phyloP scores from a whole-genome alignment of 495 filamentous ascomycete genomes.

The Chaetomium tenue region DNA sequence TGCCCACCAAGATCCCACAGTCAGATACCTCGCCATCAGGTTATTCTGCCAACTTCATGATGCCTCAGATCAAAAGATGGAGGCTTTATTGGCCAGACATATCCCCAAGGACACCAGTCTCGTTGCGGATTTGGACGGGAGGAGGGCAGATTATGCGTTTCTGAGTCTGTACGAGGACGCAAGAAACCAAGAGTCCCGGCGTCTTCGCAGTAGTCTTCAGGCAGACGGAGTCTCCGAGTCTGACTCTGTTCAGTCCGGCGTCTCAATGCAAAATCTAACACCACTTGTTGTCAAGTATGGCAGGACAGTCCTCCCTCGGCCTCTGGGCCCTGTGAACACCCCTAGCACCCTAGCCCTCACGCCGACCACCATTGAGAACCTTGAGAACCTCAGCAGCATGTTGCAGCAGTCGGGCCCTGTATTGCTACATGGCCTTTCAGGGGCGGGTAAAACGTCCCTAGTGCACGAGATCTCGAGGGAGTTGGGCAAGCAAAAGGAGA shows the following conservation, averaged over 20 bases:
- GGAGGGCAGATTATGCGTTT: conserved; percentile 77
- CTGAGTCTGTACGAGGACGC: conserved; percentile 76
- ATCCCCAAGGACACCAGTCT: conserved; percentile 58
- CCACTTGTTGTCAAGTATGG: conserved; percentile 50
- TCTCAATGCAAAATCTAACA: conserved; percentile 40
- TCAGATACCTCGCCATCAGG: conserved; percentile 79
- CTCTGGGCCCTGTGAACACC: conserved; percentile 50
- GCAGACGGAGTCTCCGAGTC: conserved; percentile 15
- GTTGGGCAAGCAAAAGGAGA: conserved; percentile 66
- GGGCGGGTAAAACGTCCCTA: conserved; percentile 84
- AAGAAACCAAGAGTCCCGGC: conserved; percentile 43
- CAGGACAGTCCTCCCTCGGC: conserved; percentile 65
- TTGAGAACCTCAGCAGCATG: conserved; percentile 62
- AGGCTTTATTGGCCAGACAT: conserved; percentile 65
- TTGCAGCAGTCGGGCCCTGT: conserved; percentile 67
- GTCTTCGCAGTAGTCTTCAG: conserved; percentile 42
- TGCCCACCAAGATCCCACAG: conserved; percentile 54
- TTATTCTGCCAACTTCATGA: conserved; percentile 74
- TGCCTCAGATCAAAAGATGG: conserved; percentile 73
- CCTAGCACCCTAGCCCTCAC: conserved; percentile 66
- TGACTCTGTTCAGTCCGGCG: conserved; percentile 27
- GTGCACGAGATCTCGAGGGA: conserved; percentile 78
- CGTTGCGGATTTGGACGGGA: conserved; percentile 71
- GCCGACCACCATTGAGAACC: conserved; percentile 64
- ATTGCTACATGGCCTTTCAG: conserved; percentile 77